Conservation (phyloP, 2,329 filamentous ascomycete species). For the Colletotrichum aenigma region DNA sequence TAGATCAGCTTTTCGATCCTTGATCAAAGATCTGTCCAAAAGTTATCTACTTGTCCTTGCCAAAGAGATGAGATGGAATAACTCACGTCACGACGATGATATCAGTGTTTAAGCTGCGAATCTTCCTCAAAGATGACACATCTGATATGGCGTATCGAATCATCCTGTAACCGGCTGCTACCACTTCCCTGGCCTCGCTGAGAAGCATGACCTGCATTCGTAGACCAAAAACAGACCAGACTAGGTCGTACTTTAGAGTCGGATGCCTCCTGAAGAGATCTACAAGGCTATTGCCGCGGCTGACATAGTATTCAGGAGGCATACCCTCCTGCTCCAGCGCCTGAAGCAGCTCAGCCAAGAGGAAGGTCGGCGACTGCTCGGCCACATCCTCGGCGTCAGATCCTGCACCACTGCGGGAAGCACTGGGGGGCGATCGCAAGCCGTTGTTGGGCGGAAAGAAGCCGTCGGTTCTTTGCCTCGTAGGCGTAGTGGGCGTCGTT, state of each 20-base stretch:
- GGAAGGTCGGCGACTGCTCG: slow-evolving; percentile 85
- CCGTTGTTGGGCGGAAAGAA: slow-evolving; percentile 44
- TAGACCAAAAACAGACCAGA: slow-evolving; percentile 93
- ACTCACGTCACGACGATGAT: slow-evolving; percentile 79
- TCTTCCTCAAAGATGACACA: slow-evolving; percentile 84
- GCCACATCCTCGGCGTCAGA: slow-evolving; percentile 71
- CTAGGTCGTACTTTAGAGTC: slow-evolving; percentile 93
- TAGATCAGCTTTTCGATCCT: slow-evolving; percentile 95
- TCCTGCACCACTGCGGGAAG: slow-evolving; percentile 57
- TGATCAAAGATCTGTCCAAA: slow-evolving; percentile 73
- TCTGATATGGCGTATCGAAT: slow-evolving; percentile 95
- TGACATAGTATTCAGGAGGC: slow-evolving; percentile 93
- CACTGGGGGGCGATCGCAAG: slow-evolving; percentile 62
- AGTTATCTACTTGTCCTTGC: slow-evolving; percentile 2
- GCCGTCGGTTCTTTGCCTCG: slow-evolving; percentile 54
- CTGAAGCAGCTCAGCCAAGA: slow-evolving; percentile 87
- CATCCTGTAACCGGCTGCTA: slow-evolving; percentile 92
- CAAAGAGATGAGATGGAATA: background rate
- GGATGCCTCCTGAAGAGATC: slow-evolving; percentile 94
- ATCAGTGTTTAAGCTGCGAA: slow-evolving; percentile 87
- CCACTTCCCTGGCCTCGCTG: slow-evolving; percentile 93
- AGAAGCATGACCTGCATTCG: slow-evolving; percentile 95
- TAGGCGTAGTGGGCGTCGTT: slow-evolving; percentile 53
- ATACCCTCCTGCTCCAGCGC: slow-evolving; percentile 87
- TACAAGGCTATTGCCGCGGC: slow-evolving; percentile 89